phyloP scores from a whole-genome alignment of 2,329 filamentous ascomycete species.

The Penicillium decumbens region DNA sequence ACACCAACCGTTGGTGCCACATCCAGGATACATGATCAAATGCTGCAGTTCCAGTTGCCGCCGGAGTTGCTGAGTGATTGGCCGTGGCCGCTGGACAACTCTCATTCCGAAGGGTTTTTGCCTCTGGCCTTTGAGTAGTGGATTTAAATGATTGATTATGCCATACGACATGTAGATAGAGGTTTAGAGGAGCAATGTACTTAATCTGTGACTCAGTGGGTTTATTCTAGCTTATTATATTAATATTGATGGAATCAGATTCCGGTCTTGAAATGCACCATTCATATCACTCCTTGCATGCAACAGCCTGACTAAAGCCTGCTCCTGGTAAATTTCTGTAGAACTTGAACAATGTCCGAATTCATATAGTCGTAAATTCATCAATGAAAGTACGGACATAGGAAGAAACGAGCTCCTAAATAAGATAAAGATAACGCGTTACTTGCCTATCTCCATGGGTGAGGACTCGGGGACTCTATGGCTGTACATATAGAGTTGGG shows the following conservation, averaged over 20 bases:
- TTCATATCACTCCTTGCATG: conserved; percentile 1
- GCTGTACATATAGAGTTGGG: too few species aligned
- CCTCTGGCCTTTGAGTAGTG: conserved; percentile 22
- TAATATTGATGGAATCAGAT: too few species aligned
- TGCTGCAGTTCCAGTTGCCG: conserved; percentile 40
- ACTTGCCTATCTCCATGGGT: too few species aligned
- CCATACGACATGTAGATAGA: neutral
- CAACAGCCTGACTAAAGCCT: too few species aligned
- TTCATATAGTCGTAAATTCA: neutral
- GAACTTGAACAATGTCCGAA: neutral
- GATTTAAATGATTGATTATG: neutral
- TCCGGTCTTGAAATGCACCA: too few species aligned
- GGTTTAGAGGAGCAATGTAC: neutral
- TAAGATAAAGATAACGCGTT: too few species aligned
- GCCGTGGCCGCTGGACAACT: conserved; percentile 36
- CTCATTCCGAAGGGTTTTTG: conserved; percentile 22
- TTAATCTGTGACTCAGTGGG: neutral
- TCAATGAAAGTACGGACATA: neutral
- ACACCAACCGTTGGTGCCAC: conserved; percentile 3
- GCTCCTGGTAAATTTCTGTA: neutral
- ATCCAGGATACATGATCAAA: conserved; percentile 16
- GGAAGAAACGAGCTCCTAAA: too few species aligned
- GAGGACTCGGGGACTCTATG: too few species aligned
- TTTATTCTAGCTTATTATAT: neutral
- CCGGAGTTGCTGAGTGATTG: conserved; percentile 41